Conservation (phyloP, 169 alveolate genomes). For the Eimeria nieschulzi region DNA sequence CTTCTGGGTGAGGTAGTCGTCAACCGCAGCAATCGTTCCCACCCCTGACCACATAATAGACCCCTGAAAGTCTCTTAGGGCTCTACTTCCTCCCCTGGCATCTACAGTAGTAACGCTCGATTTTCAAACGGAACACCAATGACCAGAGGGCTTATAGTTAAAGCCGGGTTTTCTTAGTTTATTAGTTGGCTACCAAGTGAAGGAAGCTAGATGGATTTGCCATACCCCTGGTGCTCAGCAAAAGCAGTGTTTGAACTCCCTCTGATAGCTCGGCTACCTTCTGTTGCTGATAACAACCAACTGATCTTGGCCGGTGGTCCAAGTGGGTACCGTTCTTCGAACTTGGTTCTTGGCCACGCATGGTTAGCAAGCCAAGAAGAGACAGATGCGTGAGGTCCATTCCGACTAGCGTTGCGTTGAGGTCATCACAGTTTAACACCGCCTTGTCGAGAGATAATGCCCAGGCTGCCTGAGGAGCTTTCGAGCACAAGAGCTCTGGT, state of each 20-base stretch:
- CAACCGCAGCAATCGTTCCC: constrained; percentile 54
- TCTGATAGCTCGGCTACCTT: constrained; percentile 10
- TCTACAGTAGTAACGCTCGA: no score
- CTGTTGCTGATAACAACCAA: background rate
- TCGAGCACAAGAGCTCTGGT: constrained; percentile 54
- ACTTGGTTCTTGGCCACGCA: constrained; percentile 7
- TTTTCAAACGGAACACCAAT: background rate
- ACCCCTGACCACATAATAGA: constrained; percentile 19
- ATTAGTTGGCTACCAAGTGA: background rate
- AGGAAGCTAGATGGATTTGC: background rate
- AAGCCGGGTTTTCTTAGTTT: background rate
- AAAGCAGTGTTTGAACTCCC: constrained; percentile 27
- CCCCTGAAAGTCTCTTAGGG: no score
- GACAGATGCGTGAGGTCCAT: constrained; percentile 43
- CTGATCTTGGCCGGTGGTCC: background rate
- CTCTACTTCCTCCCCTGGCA: no score
- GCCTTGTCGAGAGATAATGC: constrained; percentile 15
- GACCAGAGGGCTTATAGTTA: background rate
- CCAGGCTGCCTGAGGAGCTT: constrained; percentile 60
- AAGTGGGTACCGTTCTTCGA: background rate
- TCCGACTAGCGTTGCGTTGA: constrained; percentile 30
- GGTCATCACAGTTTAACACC: constrained; percentile 3
- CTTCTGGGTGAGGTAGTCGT: constrained; percentile 30
- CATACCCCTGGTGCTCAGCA: constrained; percentile 63
- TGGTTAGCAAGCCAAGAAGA: constrained; percentile 52